A percentile compares a stretch with the other conserved stretches of the same genome.
Conservation (phyloP, 78 protist species). For the Protostelium mycophagum region DNA sequence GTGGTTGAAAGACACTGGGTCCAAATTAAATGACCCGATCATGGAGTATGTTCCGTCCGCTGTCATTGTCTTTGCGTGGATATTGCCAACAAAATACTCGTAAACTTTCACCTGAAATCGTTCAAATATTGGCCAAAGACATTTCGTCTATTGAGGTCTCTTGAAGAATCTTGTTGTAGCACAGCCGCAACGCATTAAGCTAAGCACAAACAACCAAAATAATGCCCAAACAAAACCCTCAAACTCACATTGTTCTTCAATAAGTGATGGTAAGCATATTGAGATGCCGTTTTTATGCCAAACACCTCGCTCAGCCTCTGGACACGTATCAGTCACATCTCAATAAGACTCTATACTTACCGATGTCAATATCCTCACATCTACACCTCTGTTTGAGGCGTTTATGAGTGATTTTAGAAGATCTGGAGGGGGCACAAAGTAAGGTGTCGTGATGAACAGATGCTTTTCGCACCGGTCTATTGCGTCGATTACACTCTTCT, state of each 20-base stretch:
- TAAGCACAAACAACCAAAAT: background rate
- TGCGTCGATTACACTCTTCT: conserved; percentile 13
- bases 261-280: conserved; percentile 18
- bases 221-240: background rate
- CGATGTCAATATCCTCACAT: conserved; percentile 25
- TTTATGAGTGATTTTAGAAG: conserved; percentile 22
- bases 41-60: conserved; percentile 36
- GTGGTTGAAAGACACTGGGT: conserved; percentile 23
- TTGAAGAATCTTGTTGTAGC: too few relatives aligned
- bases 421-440: conserved; percentile 42
- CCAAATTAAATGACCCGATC: conserved; percentile 46
- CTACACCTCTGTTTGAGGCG: conserved; percentile 38
- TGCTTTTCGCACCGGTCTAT: conserved; percentile 6
- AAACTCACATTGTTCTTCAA: conserved; percentile 4
- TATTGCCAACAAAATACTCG: conserved; percentile 9
- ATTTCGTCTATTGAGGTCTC: too few relatives aligned
- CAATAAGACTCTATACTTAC: background rate
- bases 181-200: too few relatives aligned
- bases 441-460: conserved; percentile 45
- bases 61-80: conserved; percentile 44
- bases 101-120: conserved; percentile 15
- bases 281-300: conserved; percentile 34
- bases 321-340: background rate
- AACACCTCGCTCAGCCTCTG: conserved; percentile 30
- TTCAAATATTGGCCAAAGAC: too few relatives aligned